Evolutionary conservation across 352 stramenopile genomes (phyloP).

Genomic region (Globisporangium barbulae): DNA sequence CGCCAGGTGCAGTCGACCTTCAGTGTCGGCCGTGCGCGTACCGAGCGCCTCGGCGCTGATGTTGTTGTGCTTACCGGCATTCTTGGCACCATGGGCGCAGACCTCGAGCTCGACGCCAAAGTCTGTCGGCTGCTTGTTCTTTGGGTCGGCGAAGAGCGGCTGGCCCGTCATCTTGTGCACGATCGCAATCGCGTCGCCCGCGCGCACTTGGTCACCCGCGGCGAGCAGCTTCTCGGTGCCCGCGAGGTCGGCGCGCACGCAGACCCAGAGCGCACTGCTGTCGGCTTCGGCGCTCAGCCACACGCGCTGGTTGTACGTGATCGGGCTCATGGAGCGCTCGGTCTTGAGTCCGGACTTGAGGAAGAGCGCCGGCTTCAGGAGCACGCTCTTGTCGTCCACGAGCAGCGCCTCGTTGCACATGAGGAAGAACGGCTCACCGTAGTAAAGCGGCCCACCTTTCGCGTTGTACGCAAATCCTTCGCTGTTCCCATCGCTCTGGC

Average conservation of each 20-base stretch:
- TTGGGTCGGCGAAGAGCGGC: constrained; percentile 44
- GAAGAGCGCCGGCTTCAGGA: constrained; percentile 70
- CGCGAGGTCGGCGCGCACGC: constrained; percentile 54
- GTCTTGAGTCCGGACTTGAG: constrained; percentile 82
- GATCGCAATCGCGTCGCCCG: constrained; percentile 53
- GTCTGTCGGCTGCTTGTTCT: constrained; percentile 68
- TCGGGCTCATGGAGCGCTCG: constrained; percentile 82
- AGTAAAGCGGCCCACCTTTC: constrained; percentile 38
- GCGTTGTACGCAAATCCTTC: constrained; percentile 13
- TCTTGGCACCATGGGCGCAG: constrained; percentile 39
- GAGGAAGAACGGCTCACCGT: constrained; percentile 81
- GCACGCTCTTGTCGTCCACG: constrained; percentile 68
- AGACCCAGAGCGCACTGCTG: constrained; percentile 72
- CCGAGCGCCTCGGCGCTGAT: constrained; percentile 54
- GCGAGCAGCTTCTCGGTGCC: constrained; percentile 71
- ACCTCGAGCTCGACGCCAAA: constrained; percentile 83
- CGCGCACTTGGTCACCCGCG: constrained; percentile 33
- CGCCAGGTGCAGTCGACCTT: constrained; percentile 39
- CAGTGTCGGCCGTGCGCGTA: constrained; percentile 63
- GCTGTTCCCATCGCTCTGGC: constrained; percentile 22
- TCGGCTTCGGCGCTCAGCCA: constrained; percentile 63
- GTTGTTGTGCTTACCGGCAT: constrained; percentile 65
- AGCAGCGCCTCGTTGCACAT: constrained; percentile 79
- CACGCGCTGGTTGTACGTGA: constrained; percentile 82
- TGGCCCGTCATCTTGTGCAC: constrained; percentile 87